These are phyloP conservation scores for Lolium multiflorum DNA, from an alignment of 176 grass and related monocot genomes.

Conservation along the genomic window DNA sequence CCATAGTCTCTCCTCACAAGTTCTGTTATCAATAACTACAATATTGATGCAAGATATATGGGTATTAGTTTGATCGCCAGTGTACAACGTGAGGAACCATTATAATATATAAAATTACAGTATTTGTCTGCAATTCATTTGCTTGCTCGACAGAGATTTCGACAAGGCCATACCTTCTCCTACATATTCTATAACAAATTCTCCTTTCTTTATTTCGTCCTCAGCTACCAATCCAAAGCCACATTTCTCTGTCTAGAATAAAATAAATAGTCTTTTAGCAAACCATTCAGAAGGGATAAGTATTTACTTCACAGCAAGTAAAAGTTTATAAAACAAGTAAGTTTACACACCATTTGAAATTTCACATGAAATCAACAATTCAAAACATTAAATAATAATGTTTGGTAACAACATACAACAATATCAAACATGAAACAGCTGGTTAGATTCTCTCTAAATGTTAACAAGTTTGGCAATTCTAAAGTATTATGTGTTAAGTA, in stretches of 20 bases:
- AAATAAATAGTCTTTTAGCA: constrained; percentile 36
- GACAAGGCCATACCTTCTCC: constrained; percentile 86
- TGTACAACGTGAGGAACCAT: constrained; percentile 19
- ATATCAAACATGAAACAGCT: background rate
- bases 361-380: background rate
- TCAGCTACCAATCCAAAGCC: constrained; percentile 86
- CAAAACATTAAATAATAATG: constrained; percentile 12
- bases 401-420: background rate
- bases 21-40: constrained; percentile 92
- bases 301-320: background rate
- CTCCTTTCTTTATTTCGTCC: constrained; percentile 91
- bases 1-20: constrained; percentile 96
- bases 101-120: constrained; percentile 14
- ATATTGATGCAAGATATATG: constrained; percentile 36
- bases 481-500: constrained; percentile 9
- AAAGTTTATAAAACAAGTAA: constrained; percentile 8
- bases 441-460: background rate
- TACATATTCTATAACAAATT: constrained; percentile 97
- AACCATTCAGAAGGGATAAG: constrained; percentile 11
- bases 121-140: constrained; percentile 26
- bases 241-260: constrained; percentile 95
- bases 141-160: constrained; percentile 26
- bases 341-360: background rate
- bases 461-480: constrained; percentile 16
- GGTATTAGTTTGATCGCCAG: constrained; percentile 39